Base-by-base conservation (phyloP, 768 basidiomycete species). In the Termitomyces sp. region DNA sequence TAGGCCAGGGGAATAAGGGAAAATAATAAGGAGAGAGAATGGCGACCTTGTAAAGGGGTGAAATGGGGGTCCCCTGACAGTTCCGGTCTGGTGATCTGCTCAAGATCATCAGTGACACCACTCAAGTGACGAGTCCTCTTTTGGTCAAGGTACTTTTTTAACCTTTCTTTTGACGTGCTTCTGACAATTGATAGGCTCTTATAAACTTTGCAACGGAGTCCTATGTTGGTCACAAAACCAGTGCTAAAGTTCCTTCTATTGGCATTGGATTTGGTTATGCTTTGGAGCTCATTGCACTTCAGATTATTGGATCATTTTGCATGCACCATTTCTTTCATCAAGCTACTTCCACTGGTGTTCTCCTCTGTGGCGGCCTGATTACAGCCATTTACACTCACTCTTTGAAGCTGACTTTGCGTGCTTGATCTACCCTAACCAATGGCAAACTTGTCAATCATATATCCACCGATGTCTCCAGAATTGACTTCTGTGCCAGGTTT, bases 401-500 rank as follows among this genome's bases (percentile, higher is more conserved):
- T 1, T 79, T 97, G 24, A 82, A 78, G 32, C 81, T 98, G 36
- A 90, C 91, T 2, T 84, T 90, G 18, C 88, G 92, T 46, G 86
- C 93, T 7, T 84, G 96, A 7, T 86, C 87, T 1, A 87, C 84
- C 9, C 81, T 96, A 46, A 86, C 91, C 1, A 97, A 93, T 68
- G 96, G 94, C 22, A 90, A 90, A 70, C 83, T 97, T 12, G 89
- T 97, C 64, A 96, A 94, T 65, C 94, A 96, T 75, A 96, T 98
- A 62, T 94, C 92, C 6, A 93, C 91, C 1, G 94, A 95, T 70
- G 87, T 96, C 22, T 94, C 91, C 32, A 84, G 95, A 22, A 91
- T 98, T 69, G 94, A 98, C 70, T 97, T 94, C 67, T 90, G 89
- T 67, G 80, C 84, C 67, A 79, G 87, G 20, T 91, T 88, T 76